phyloP scores from a whole-genome alignment of 2,329 filamentous ascomycete species.

The Trichoderma sp. region DNA sequence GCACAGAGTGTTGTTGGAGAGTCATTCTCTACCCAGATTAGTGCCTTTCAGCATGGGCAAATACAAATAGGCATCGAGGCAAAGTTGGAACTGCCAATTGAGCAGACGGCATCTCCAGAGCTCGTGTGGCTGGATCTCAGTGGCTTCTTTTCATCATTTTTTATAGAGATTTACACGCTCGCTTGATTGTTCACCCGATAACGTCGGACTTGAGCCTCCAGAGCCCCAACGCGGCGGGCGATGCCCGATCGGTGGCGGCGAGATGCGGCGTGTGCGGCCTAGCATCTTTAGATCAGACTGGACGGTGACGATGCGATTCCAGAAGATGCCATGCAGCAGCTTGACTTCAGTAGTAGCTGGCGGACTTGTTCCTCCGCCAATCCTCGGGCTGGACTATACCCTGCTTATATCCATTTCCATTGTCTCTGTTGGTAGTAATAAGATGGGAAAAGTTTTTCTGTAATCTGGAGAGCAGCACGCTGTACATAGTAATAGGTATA shows the following conservation, averaged over 20 bases:
- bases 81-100: not conserved
- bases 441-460: not conserved
- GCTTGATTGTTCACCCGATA: conserved; percentile 5
- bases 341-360: not conserved
- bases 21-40: not conserved
- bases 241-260: not conserved
- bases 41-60: not conserved
- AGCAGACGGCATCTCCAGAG: not conserved
- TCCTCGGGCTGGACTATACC: not conserved
- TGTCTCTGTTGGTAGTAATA: not conserved
- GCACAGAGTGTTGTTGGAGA: not conserved
- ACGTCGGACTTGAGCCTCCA: not conserved
- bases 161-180: not conserved
- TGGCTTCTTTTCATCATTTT: not conserved
- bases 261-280: conserved; percentile 1
- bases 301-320: not conserved
- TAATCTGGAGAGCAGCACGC: not conserved
- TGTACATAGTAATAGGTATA: not conserved
- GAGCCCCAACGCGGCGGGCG: not conserved
- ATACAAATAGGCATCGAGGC: not conserved
- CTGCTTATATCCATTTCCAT: not conserved
- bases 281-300: not conserved
- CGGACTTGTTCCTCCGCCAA: conserved; percentile 4
- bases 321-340: not conserved
- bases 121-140: not conserved